phyloP scores from a whole-genome alignment of 2,329 filamentous ascomycete genomes.

The Zymoseptoria ardabiliae region DNA sequence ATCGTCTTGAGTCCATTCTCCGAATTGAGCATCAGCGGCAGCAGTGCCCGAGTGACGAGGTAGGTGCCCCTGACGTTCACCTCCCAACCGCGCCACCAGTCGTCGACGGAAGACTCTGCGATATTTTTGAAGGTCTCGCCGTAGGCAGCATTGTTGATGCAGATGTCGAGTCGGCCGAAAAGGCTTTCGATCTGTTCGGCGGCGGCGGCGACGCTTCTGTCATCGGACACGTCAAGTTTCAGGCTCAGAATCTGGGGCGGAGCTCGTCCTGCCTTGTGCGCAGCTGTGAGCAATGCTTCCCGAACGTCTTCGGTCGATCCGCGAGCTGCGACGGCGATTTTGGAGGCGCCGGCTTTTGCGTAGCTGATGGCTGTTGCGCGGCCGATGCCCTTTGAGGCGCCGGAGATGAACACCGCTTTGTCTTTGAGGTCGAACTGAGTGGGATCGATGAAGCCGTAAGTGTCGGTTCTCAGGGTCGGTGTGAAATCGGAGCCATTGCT shows the following conservation, averaged over 20 bases:
- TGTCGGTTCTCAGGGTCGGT: slow-evolving; percentile 30
- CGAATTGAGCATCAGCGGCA: slow-evolving; percentile 36
- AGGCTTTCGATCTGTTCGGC: slow-evolving; percentile 27
- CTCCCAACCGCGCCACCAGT: slow-evolving; percentile 44
- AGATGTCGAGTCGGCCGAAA: slow-evolving; percentile 31
- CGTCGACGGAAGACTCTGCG: slow-evolving; percentile 26
- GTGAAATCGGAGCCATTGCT: slow-evolving; percentile 19
- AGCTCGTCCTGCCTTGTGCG: slow-evolving; percentile 28
- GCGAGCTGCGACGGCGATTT: slow-evolving; percentile 49
- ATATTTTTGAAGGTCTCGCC: slow-evolving; percentile 13
- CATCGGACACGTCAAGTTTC: slow-evolving; percentile 37
- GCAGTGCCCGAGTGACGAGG: slow-evolving; percentile 33
- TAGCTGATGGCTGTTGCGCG: slow-evolving; percentile 48
- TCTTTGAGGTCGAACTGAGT: slow-evolving; percentile 28
- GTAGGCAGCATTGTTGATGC: slow-evolving; percentile 34
- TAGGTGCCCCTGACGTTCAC: slow-evolving; percentile 45
- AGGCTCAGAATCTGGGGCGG: slow-evolving; percentile 38
- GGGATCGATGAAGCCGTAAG: slow-evolving; percentile 45
- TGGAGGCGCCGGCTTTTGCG: slow-evolving; percentile 46
- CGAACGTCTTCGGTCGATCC: slow-evolving; percentile 37
- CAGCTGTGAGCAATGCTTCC: slow-evolving; percentile 31
- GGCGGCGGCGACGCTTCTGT: slow-evolving; percentile 31
- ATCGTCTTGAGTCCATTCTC: slow-evolving; percentile 33
- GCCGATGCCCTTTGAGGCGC: slow-evolving; percentile 36
- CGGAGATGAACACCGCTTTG: slow-evolving; percentile 47